Evolutionary conservation across 768 basidiomycete genomes (phyloP).

Genomic region (Lactifluus rugatus): DNA sequence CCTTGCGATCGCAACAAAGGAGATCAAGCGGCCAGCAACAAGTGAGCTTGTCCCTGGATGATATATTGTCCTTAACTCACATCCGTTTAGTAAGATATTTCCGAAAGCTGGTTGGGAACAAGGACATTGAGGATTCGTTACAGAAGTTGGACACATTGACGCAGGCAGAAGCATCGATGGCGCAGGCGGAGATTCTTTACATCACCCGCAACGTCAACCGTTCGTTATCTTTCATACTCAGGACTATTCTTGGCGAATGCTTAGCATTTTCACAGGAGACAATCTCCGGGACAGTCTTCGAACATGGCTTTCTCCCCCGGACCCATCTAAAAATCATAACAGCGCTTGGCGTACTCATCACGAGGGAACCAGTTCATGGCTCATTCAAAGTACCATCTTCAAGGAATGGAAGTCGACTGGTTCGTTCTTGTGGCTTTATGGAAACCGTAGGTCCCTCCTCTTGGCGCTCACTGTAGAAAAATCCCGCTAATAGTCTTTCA

Average conservation of each 20-base stretch:
- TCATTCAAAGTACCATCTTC: not conserved
- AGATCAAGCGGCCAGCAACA: no score
- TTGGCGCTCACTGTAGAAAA: no score
- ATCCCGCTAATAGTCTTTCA: not conserved
- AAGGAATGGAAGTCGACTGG: not conserved
- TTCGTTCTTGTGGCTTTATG: not conserved
- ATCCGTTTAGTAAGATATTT: not conserved
- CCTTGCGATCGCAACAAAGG: no score
- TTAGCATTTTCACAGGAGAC: not conserved
- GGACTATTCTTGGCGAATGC: no score
- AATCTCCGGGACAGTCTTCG: not conserved
- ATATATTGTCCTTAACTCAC: not conserved
- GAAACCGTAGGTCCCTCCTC: not conserved
- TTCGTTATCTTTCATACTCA: not conserved
- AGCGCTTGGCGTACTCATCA: not conserved
- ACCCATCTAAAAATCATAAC: not conserved
- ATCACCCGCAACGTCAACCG: not conserved
- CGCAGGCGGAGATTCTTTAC: not conserved
- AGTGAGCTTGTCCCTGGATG: no score
- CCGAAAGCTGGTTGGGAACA: not conserved
- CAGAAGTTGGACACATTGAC: not conserved
- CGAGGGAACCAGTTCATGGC: not conserved
- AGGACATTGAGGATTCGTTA: not conserved
- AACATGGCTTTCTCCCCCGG: conserved; percentile 28
- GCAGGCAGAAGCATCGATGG: not conserved